Evolutionary conservation across 2,329 filamentous ascomycete species (phyloP), one percentile per base, ranked within the genome.

Genomic region (Penicillium polonicum): DNA sequence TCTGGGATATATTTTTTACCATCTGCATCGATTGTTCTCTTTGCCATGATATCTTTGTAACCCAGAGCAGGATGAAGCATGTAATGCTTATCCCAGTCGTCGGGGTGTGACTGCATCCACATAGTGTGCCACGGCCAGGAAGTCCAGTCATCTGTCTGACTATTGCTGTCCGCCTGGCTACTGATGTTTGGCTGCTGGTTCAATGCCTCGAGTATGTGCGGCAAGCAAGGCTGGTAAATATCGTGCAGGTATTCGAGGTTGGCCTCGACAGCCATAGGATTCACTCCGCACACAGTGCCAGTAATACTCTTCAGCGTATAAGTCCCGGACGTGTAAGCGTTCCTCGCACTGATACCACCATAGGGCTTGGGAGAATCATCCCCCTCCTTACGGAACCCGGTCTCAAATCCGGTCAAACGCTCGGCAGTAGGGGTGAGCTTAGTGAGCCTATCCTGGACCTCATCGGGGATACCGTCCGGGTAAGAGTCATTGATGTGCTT

Each of bases 221-320:
- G 74, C 36, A 80, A 55, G 52, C 77, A 79, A 1, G 77, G 77
- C 39, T 79, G 75, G 55, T 79, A 79, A 29, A 78, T 66, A 51
- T 77, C 72, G 29, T 78, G 70, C 7, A 66, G 60, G 50, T 71
- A 72, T 49, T 79, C 77, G 17, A 70, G 65, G 31, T 78, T 78
- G 52, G 78, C 78, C 42, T 79, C 76, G 4, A 69, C 75, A 4
- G 77, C 68, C 6, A 79, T 60, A 0, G 78, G 77, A 0, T 68
- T 64, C 7, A 78, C 55, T 23, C 77, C 77, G 41, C 77, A 79
- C 5, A 78, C 57, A n/a, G 74, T 75, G 2, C 69, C 77, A 1
- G 69, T 65, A 17, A 79, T 58, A 60, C 76, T 78, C 64, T 79
- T 79, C 15, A 78, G 64, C 0, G 77, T 79, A 38, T 77, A 78